Conservation (phyloP, 176 grass and related monocot genomes). For the Raddia guianensis region DNA sequence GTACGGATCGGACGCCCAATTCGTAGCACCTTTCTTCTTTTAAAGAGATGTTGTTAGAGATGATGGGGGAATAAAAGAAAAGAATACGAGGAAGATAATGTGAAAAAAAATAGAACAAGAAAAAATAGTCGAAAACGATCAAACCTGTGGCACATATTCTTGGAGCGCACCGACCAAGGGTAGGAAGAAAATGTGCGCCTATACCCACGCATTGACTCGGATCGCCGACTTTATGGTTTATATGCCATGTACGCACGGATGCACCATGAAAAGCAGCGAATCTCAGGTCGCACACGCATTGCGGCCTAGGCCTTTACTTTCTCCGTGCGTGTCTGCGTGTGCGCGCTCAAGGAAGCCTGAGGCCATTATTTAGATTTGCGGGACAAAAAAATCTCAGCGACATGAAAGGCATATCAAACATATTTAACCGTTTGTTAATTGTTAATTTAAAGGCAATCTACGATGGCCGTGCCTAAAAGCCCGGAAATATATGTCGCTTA, state of each 20-base stretch:
- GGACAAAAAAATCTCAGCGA: slow-evolving; percentile 9
- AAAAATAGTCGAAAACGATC: no score
- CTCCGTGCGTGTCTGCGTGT: no score
- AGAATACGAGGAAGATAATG: no score
- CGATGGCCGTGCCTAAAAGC: not conserved
- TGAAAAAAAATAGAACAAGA: no score
- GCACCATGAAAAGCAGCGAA: slow-evolving; percentile 32
- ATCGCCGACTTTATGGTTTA: slow-evolving; percentile 18
- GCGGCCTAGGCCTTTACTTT: not conserved
- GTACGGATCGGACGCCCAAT: no score
- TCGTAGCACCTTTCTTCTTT: no score
- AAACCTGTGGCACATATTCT: not conserved
- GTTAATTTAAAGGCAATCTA: slow-evolving; percentile 26
- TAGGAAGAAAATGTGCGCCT: not conserved
- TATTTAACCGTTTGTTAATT: not conserved
- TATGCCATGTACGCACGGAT: slow-evolving; percentile 35
- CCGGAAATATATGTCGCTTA: not conserved
- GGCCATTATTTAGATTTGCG: not conserved
- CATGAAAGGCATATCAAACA: slow-evolving; percentile 7
- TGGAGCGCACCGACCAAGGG: not conserved
- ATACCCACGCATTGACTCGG: not conserved
- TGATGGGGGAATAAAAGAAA: no score
- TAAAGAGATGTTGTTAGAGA: no score
- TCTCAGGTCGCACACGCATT: slow-evolving; percentile 28
- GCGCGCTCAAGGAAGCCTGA: no score